Evolutionary conservation across 2,329 filamentous ascomycete species (phyloP).

Genomic region (Pyrenophora tritici-repentis): DNA sequence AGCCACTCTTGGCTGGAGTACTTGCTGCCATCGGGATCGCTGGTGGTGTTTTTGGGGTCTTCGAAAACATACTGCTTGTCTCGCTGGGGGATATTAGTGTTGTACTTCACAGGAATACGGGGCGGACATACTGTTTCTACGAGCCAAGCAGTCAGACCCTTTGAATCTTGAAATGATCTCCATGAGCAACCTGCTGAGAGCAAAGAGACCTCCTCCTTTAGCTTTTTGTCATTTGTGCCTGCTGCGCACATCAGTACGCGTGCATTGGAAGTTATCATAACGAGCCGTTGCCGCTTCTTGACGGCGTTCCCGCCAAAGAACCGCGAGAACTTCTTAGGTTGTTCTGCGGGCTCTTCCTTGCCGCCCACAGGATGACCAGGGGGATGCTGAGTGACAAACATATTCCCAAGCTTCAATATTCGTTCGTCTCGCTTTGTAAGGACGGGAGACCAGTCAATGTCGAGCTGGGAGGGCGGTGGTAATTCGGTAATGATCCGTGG

Average conservation of each 20-base stretch:
- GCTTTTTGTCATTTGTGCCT: conserved; percentile 93
- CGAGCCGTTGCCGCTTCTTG: conserved; percentile 90
- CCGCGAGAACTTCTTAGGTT: conserved; percentile 81
- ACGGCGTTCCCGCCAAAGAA: conserved; percentile 91
- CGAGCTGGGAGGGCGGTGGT: conserved; percentile 60
- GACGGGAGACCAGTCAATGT: conserved; percentile 88
- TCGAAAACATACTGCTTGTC: conserved; percentile 94
- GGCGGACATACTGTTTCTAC: conserved; percentile 81
- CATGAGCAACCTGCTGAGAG: conserved; percentile 75
- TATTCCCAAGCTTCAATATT: conserved; percentile 90
- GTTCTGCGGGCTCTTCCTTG: conserved; percentile 68
- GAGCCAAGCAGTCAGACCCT: conserved; percentile 85
- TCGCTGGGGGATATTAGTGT: conserved; percentile 59
- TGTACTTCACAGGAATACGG: not conserved
- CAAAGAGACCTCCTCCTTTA: conserved; percentile 90
- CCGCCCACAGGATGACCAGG: conserved; percentile 74
- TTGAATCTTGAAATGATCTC: conserved; percentile 81
- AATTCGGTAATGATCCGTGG: conserved; percentile 85
- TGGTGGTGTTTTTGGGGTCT: conserved; percentile 76
- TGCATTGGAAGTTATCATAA: conserved; percentile 92
- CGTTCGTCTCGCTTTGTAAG: conserved; percentile 88
- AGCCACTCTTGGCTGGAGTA: conserved; percentile 88
- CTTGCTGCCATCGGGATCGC: conserved; percentile 66
- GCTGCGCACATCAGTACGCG: conserved; percentile 88
- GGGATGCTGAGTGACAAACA: conserved; percentile 81